A percentile compares a stretch with the other conserved stretches of the same genome.
These are phyloP conservation scores for Colletotrichum tamarilloi DNA, from an alignment of 2,329 filamentous ascomycete genomes.

Conservation along the genomic window DNA sequence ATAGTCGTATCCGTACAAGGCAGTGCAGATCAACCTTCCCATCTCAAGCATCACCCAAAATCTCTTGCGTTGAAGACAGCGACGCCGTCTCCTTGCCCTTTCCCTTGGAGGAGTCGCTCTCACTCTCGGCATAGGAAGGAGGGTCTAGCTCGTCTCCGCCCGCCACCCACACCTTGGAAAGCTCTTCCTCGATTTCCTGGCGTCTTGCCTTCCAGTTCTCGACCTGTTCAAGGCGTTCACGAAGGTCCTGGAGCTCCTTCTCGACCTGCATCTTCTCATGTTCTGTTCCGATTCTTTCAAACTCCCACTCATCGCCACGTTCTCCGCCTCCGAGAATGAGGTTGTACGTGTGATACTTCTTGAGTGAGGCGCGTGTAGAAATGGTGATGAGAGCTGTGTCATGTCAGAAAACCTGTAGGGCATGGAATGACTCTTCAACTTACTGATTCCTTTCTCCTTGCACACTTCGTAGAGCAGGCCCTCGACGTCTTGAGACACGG, in stretches of 20 bases:
- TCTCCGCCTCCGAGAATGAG: conserved; percentile 85
- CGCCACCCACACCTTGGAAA: conserved; percentile 73
- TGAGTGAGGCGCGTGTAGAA: conserved; percentile 91
- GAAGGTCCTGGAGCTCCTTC: conserved; percentile 87
- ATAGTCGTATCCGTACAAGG: conserved; percentile 20
- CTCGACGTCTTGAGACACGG: conserved; percentile 94
- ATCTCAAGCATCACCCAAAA: conserved; percentile 22
- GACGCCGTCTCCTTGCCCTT: conserved; percentile 27
- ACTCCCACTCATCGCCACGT: conserved; percentile 87
- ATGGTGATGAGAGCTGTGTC: conserved; percentile 88
- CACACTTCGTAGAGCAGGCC: conserved; percentile 92
- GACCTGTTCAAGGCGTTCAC: conserved; percentile 82
- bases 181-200: conserved; percentile 84
- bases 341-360: conserved; percentile 95
- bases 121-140: conserved; percentile 54
- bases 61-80: conserved; percentile 9
- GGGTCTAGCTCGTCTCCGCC: conserved; percentile 59
- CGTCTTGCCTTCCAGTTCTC: conserved; percentile 84
- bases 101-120: conserved; percentile 29
- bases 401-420: conserved; percentile 33
- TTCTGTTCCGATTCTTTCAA: conserved; percentile 93
- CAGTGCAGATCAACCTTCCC: background rate
- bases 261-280: conserved; percentile 94
- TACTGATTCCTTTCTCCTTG: conserved; percentile 93
- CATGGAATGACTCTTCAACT: conserved; percentile 50